phyloP scores from a whole-genome alignment of 2,329 filamentous ascomycete species.

The Fusarium sp. region DNA sequence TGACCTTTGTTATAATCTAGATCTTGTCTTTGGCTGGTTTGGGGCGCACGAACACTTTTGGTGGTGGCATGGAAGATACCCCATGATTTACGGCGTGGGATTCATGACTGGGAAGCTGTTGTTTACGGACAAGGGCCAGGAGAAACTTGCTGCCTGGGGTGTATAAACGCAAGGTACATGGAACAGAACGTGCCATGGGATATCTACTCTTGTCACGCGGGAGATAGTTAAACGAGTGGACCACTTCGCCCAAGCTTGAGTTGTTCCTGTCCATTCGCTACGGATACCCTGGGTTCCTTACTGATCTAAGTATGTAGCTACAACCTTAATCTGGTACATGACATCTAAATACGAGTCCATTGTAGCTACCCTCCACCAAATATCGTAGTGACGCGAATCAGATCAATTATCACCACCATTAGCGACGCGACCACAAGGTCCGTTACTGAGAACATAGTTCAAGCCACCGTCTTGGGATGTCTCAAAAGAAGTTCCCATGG shows the following conservation, averaged over 20 bases:
- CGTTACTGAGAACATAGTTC: background rate
- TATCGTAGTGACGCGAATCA: background rate
- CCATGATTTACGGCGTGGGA: slow-evolving; percentile 13
- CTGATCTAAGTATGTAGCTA: background rate
- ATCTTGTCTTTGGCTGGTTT: slow-evolving; percentile 23
- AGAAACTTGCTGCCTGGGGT: background rate
- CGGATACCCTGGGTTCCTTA: background rate
- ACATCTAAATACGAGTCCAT: background rate
- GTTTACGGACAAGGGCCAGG: background rate
- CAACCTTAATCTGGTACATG: background rate
- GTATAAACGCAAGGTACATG: background rate
- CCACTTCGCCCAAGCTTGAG: background rate
- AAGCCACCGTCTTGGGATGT: background rate
- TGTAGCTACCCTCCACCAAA: background rate
- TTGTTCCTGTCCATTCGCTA: background rate
- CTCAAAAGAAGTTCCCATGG: background rate
- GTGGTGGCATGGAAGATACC: slow-evolving; percentile 25
- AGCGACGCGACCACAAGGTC: background rate
- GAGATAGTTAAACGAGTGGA: background rate
- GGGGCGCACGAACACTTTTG: slow-evolving; percentile 20
- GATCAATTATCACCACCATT: background rate
- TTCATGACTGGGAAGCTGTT: background rate
- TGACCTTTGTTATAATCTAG: slow-evolving; percentile 18
- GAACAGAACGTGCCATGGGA: background rate
- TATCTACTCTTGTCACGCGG: background rate